Conservation (phyloP, 2,329 filamentous ascomycete species). For the Metarhizium anisopliae region DNA sequence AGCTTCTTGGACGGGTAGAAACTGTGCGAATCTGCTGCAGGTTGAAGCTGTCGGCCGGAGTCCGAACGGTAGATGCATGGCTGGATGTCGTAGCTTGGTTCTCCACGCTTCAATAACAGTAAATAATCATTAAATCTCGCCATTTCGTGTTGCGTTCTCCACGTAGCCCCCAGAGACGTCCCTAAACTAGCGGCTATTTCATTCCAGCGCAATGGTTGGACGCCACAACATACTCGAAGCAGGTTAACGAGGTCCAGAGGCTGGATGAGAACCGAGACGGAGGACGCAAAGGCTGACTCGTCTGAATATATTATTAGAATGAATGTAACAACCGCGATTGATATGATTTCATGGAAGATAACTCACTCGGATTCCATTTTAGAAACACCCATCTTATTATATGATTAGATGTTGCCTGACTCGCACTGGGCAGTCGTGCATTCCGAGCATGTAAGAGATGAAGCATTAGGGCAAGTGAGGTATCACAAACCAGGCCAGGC, state of each 20-base stretch:
- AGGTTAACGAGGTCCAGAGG: constrained; percentile 60
- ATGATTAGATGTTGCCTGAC: constrained; percentile 57
- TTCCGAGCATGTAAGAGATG: constrained; percentile 58
- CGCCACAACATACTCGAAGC: constrained; percentile 60
- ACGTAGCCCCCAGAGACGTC: constrained; percentile 38
- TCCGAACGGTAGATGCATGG: constrained; percentile 4
- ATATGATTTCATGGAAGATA: neutral
- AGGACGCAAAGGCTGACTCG: constrained; percentile 58
- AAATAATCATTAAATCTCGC: constrained; percentile 43
- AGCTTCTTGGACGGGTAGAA: constrained; percentile 38
- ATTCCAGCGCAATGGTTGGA: constrained; percentile 21
- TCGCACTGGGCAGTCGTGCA: constrained; percentile 58
- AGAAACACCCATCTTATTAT: constrained; percentile 75
- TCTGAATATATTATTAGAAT: constrained; percentile 30
- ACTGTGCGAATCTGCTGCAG: constrained; percentile 20
- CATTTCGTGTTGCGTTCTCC: constrained; percentile 34
- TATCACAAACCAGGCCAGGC: constrained; percentile 69
- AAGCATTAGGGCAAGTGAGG: constrained; percentile 65
- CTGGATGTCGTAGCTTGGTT: neutral
- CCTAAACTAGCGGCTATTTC: constrained; percentile 31
- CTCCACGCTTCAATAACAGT: constrained; percentile 36
- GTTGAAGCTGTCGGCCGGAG: constrained; percentile 8
- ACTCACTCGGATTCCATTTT: constrained; percentile 72
- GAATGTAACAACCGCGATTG: neutral
- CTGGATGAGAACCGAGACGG: constrained; percentile 53